Evolutionary conservation across 2,329 filamentous ascomycete species (phyloP).

Genomic region (Ophiosphaerella korrae): DNA sequence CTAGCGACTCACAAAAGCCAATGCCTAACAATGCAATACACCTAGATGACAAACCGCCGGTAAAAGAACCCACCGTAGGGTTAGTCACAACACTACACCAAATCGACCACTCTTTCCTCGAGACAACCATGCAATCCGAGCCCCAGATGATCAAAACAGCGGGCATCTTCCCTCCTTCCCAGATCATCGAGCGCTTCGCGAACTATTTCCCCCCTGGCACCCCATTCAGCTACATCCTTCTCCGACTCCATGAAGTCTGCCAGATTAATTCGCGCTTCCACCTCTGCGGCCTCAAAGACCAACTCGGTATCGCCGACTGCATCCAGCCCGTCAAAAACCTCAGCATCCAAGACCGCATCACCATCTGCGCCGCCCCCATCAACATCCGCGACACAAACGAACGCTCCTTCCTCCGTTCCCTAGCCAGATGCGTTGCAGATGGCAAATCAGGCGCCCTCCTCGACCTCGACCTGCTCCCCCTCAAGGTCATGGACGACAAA

Average conservation of each 20-base stretch:
- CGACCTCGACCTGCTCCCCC: constrained; percentile 70
- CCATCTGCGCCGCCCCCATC: constrained; percentile 74
- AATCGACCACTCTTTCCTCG: constrained; percentile 68
- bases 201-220: constrained; percentile 80
- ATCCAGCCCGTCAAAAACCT: constrained; percentile 74
- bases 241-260: constrained; percentile 73
- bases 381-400: constrained; percentile 57
- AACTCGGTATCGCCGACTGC: constrained; percentile 70
- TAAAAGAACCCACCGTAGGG: constrained; percentile 57
- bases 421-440: constrained; percentile 72
- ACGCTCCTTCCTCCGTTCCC: constrained; percentile 60
- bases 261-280: constrained; percentile 69
- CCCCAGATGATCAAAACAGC: constrained; percentile 71
- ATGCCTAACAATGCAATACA: constrained; percentile 10
- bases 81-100: constrained; percentile 78
- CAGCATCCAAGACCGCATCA: constrained; percentile 73
- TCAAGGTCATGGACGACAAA: constrained; percentile 72
- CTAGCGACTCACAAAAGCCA: constrained; percentile 20
- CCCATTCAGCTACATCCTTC: constrained; percentile 81
- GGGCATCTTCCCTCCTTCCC: constrained; percentile 73
- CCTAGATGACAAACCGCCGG: constrained; percentile 23
- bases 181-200: constrained; percentile 75
- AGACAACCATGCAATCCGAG: constrained; percentile 65
- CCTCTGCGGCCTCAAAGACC: constrained; percentile 68
- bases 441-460: constrained; percentile 71